Conservation (phyloP, 1,284 basidiomycete species). For the Cutaneotrichosporon mucoides region DNA sequence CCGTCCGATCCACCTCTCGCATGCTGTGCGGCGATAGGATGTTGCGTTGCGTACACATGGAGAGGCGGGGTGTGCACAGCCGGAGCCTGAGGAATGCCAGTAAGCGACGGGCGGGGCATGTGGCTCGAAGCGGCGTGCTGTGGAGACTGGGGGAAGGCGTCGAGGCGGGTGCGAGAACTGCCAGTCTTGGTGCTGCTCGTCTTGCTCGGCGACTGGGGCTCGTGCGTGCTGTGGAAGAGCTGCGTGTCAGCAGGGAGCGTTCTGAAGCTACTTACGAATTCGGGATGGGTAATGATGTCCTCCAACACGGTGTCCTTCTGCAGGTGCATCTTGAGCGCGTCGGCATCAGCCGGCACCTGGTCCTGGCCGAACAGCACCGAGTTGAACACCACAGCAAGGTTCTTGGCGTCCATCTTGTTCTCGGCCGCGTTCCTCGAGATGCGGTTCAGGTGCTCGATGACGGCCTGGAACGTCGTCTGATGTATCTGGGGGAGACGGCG, state of each 20-base stretch:
- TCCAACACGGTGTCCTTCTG: conserved; percentile 83
- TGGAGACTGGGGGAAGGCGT: neutral
- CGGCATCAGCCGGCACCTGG: conserved; percentile 67
- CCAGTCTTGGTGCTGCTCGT: neutral
- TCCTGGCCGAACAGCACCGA: conserved; percentile 85
- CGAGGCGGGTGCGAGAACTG: neutral
- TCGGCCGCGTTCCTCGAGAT: conserved; percentile 65
- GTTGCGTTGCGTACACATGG: conserved; percentile 2
- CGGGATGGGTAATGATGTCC: conserved; percentile 69
- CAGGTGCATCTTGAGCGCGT: conserved; percentile 67
- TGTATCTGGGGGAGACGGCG: conserved; percentile 79
- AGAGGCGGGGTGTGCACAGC: neutral
- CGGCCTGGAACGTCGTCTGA: conserved; percentile 76
- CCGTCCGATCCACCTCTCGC: neutral
- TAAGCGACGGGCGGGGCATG: neutral
- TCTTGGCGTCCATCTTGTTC: conserved; percentile 85
- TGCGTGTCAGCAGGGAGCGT: neutral
- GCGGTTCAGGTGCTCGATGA: conserved; percentile 83
- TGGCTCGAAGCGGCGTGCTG: neutral
- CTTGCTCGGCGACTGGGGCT: conserved; percentile 3
- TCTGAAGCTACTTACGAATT: conserved; percentile 23
- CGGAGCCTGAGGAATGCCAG: neutral
- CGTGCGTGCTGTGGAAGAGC: neutral
- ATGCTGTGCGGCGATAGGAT: conserved; percentile 6
- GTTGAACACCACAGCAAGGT: conserved; percentile 77